Evolutionary conservation across 2,329 filamentous ascomycete genomes (phyloP), one percentile per base, ranked within the genome.

Genomic region (Teratosphaeria nubilosa): DNA sequence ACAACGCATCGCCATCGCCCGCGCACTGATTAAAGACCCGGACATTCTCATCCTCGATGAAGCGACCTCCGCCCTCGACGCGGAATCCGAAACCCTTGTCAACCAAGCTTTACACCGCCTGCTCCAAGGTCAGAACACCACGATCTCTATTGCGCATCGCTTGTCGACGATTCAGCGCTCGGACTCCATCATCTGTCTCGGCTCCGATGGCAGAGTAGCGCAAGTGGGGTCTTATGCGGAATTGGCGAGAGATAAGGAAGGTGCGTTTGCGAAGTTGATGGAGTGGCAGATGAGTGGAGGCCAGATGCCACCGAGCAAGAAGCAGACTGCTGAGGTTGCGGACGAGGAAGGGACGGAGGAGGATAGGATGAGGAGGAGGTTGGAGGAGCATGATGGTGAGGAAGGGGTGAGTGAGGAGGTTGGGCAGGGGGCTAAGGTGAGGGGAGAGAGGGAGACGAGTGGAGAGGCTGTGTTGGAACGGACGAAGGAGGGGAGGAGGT

Each of bases 41-140:
- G 94, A 99, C 75, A 97, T 99, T 62, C 78, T 99, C 30, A 95
- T 99, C 60, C 82, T 99, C 0, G 94, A 99, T 69, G 94, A 99
- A 78, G 77, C 95, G 20, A 99, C 95, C 0, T 96, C 90, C 2
- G 94, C 94, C 0, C 81, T 99, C 7, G 94, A 99, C 71, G 94
- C 94, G 14, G 94, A 99, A 74, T 96, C 90, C 0, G 94, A 99
- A 73, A 97, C 94, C 0, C 82, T 97, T 2, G 94, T 99, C 60
- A 99, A 99, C 72, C 86, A 90, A 66, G 94, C 94, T 2, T 80
- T 99, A 2, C 84, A 85, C 6, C 85, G 84, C 51, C 80, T 99
- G 34, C 85, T 99, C 30, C 82, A 84, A 62, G 91, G 91, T 32
- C 88, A 87, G 69, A 96, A 94, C 74, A 99, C 95, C 0, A 99